Base-by-base conservation (phyloP, 192 early-diverging fungal genomes). In the Chytriomyces sp. region DNA sequence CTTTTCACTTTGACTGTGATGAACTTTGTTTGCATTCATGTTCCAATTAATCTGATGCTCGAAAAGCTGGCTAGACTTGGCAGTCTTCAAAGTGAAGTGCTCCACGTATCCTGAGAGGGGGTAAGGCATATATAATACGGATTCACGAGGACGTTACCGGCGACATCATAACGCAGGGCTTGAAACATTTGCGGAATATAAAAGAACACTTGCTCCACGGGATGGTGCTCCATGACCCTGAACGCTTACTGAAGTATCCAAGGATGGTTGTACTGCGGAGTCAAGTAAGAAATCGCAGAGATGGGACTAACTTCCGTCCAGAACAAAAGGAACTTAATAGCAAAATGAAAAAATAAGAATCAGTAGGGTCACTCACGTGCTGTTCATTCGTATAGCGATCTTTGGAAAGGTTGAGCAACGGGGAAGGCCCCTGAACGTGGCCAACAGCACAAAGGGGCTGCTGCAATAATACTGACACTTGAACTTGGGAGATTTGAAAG, bases 41-140 rank as follows among this genome's bases (percentile, higher is more conserved):
- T 99, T 99, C 98, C 98, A 99, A 57, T 98, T 96, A 58, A 99
- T 98, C 84, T 99, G 98, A 81, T 99, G 98, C 32, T 96, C 96
- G 88, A 99, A 99, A 19, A 93, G 87, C 80, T 98, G 96, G 36
- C 95, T 97, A 10, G 92, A 90, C 71, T 89, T 87, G 5, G 93
- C 98, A 3, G 98, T 92, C n/a, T 91, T 89, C 72, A 99, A 79
- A 52, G 98, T 98, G 63, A 92, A 98, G 31, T 89, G 85, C 78
- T 96, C 96, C n/a, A 96, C 88, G 77, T 99, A 98, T 32, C 98
- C 96, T 58, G 33, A 25, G 39, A 26, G 26, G 25, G n/a, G n/a
- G n/a, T n/a, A n/a, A n/a, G n/a, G n/a, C n/a, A n/a, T n/a, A n/a
- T n/a, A n/a, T n/a, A n/a, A n/a, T n/a, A n/a, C 2, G 0, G n/a